These are phyloP conservation scores for Dictyophora rubrovolvata DNA, from an alignment of 768 basidiomycete species.

Conservation along the genomic window DNA sequence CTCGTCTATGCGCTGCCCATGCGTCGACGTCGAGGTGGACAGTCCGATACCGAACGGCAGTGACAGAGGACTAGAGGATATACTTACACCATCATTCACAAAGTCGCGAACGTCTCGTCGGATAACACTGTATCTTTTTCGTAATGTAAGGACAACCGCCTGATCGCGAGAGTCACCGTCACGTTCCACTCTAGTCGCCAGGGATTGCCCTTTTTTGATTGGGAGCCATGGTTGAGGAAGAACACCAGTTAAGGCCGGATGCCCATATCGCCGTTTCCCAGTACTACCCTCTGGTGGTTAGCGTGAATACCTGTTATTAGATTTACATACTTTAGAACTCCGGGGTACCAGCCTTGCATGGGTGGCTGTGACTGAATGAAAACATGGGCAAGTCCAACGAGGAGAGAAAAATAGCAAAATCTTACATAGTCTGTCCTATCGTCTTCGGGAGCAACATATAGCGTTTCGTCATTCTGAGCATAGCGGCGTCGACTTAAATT, in stretches of 20 bases:
- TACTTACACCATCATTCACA: not conserved
- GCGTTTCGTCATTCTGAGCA: conserved; percentile 84
- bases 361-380: conserved; percentile 78
- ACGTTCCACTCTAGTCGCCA: conserved; percentile 38
- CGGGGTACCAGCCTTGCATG: conserved; percentile 90
- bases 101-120: conserved; percentile 24
- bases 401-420: not conserved
- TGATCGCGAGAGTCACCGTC: conserved; percentile 32
- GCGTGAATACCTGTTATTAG: not conserved
- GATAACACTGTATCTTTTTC: conserved; percentile 54
- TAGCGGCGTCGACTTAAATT: conserved; percentile 82
- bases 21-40: conserved; percentile 16
- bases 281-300: conserved; percentile 42
- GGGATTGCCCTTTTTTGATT: conserved; percentile 68
- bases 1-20: conserved; percentile 14
- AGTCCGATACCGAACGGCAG: conserved; percentile 13
- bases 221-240: conserved; percentile 94
- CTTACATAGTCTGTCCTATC: conserved; percentile 81
- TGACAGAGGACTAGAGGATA: conserved; percentile 7
- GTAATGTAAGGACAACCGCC: conserved; percentile 74
- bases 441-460: conserved; percentile 94
- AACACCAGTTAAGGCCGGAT: conserved; percentile 89
- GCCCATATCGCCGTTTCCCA: conserved; percentile 89
- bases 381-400: conserved; percentile 6
- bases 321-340: conserved; percentile 70